These are phyloP conservation scores for Geosmithia flava DNA, from an alignment of 2,329 filamentous ascomycete species.

Conservation along the genomic window DNA sequence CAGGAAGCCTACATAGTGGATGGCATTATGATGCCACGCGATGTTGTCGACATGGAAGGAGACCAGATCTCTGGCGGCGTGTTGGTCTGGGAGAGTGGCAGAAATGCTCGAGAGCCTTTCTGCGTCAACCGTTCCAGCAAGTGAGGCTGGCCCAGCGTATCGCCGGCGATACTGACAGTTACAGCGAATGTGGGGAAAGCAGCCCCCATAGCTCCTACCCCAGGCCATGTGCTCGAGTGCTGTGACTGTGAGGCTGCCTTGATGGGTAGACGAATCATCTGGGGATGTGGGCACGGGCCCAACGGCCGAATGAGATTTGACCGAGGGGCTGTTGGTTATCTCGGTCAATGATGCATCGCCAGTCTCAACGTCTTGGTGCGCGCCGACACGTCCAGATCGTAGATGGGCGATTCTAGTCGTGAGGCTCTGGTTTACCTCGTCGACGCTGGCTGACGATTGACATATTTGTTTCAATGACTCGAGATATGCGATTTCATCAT, in stretches of 20 bases:
- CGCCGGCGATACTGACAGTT: not conserved
- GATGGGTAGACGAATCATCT: not conserved
- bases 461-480: not conserved
- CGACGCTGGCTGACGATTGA: not conserved
- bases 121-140: not conserved
- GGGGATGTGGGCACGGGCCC: not conserved
- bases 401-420: not conserved
- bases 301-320: not conserved
- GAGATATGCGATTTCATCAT: not conserved
- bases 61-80: not conserved
- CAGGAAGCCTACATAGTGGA: not conserved
- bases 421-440: not conserved
- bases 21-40: not conserved
- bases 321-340: not conserved
- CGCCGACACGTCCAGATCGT: not conserved
- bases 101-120: not conserved
- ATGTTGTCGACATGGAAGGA: not conserved
- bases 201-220: not conserved
- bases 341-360: not conserved
- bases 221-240: slow-evolving; percentile 4
- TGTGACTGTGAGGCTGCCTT: not conserved
- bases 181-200: not conserved
- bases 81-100: not conserved
- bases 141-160: not conserved
- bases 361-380: not conserved